These are phyloP conservation scores for Fusarium nodosum DNA, from an alignment of 2,329 filamentous ascomycete genomes.

Conservation along the genomic window DNA sequence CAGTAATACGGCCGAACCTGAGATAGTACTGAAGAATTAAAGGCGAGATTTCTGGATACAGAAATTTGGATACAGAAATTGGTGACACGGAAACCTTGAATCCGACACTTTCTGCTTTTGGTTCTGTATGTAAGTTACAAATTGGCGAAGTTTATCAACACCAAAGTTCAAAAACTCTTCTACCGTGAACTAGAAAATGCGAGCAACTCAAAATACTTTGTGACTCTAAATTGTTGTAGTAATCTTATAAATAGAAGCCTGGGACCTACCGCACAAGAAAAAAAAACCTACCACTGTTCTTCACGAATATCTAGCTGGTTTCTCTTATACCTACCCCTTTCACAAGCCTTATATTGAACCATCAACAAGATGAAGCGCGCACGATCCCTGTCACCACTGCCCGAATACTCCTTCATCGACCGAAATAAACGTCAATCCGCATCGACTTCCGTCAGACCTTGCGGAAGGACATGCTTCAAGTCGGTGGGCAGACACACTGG, in stretches of 20 bases:
- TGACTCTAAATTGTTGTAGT: not conserved
- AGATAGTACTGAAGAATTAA: not conserved
- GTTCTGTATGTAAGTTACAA: not conserved
- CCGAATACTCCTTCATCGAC: not conserved
- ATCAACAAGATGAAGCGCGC: not conserved
- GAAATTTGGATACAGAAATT: too few species aligned
- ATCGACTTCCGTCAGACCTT: not conserved
- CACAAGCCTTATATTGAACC: not conserved
- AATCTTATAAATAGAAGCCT: not conserved
- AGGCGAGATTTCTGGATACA: not conserved
- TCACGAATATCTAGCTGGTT: not conserved
- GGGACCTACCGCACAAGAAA: not conserved
- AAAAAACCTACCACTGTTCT: not conserved
- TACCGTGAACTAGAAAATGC: not conserved
- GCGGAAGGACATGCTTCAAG: not conserved
- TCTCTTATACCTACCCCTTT: not conserved
- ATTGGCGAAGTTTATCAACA: constrained; percentile 1
- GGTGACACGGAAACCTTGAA: not conserved
- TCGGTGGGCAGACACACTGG: too few species aligned
- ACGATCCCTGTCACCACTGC: not conserved
- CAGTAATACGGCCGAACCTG: not conserved
- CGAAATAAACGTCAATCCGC: not conserved
- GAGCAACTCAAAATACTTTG: not conserved
- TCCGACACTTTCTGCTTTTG: not conserved
- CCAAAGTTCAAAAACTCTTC: not conserved